Conservation (phyloP, 495 filamentous ascomycete genomes). For the Trichoderma parareesei region DNA sequence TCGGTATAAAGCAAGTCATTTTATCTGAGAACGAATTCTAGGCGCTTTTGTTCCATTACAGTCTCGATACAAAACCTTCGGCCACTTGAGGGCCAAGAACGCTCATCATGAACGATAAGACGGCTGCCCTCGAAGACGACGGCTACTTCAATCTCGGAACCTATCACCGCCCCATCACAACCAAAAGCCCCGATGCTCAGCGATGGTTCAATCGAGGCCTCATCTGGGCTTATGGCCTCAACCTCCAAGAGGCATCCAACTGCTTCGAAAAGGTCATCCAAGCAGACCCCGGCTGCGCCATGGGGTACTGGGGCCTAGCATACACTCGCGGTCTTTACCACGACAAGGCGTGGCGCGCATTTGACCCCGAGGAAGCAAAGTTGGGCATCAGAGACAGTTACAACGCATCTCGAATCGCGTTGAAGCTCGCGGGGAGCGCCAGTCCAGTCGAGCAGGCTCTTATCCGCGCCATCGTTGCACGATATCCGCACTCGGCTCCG, state of each 20-base stretch:
- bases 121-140: conserved; percentile 4
- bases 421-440: conserved; percentile 15
- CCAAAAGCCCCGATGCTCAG: conserved; percentile 35
- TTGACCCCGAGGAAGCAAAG: conserved; percentile 49
- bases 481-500: conserved; percentile 40
- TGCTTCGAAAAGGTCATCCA: conserved; percentile 53
- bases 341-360: conserved; percentile 63
- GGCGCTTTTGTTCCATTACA: too few relatives aligned
- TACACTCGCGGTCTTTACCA: conserved; percentile 61
- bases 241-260: conserved; percentile 50
- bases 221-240: conserved; percentile 57
- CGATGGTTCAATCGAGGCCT: conserved; percentile 55
- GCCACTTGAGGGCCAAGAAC: not conserved
- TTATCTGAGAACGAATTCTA: too few relatives aligned
- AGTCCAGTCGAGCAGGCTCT: conserved; percentile 46
- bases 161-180: conserved; percentile 39
- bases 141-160: conserved; percentile 50
- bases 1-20: too few relatives aligned
- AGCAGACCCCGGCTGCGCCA: conserved; percentile 44
- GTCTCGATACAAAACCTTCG: not conserved
- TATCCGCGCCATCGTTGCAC: conserved; percentile 44
- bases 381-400: conserved; percentile 34
- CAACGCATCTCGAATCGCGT: conserved; percentile 17
- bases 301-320: conserved; percentile 64
- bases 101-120: conserved; percentile 11